Evolutionary conservation across 164 flowering plant species (phyloP), one percentile per base, ranked within the genome.

Genomic region (Vitis riparia): DNA sequence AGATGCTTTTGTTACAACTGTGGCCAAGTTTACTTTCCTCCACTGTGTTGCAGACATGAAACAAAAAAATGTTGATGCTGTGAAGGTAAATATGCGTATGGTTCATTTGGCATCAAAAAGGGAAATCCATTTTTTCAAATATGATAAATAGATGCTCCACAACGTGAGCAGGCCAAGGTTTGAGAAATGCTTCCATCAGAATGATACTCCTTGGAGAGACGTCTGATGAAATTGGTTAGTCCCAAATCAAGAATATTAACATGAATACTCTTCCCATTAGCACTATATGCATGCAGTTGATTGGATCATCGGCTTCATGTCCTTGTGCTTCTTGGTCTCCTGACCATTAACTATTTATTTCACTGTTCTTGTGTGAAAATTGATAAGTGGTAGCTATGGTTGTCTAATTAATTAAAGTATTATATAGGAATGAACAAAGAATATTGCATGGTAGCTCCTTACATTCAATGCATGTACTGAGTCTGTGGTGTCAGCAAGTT

Each of bases 21-120:
- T 93, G 60, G 99, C 99, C 44, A 96, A 96, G 82, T 96, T 96
- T 73, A 96, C 99, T 13, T 81, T 86, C 78, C 97, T 96, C 47
- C 99, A 96, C 69, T 81, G 88, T 80, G 99, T 97, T 69, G 98
- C 91, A 68, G 99, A 96, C 85, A 93, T 96, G 94, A 96, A 92
- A 77, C 99, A 96, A 84, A 96, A 96, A 78, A 96, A 96, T 87
- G 97, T 92, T 67, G 99, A 96, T 83, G 95, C 97, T 63, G 94
- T 96, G 62, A 93, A 93, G 92, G 99, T 93, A 78, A 65, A 67
- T 63, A 49, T 66, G n/a, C 1, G 8, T 32, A 29, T 64, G 50
- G 44, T 71, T 51, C 56, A 16, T 67, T 12, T 55, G 1, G 27
- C 44, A 13, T 61, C 32, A 58, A 3, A 62, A 3, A 49, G 13